Base-by-base conservation (phyloP, 2,329 filamentous ascomycete genomes). In the Colletotrichum endophyticum region DNA sequence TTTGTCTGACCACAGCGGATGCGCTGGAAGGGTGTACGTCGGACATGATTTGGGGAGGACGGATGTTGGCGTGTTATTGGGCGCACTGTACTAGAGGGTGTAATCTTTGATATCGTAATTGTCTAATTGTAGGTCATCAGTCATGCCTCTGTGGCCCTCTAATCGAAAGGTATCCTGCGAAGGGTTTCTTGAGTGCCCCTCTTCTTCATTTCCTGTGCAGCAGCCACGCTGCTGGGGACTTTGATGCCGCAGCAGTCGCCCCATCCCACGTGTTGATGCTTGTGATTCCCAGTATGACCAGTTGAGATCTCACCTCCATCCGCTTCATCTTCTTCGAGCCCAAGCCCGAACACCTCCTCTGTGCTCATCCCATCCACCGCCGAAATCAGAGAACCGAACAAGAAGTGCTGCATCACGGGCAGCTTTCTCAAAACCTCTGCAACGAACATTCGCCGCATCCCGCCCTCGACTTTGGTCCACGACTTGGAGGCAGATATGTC, bases 181-280 rank as follows among this genome's bases (percentile, higher is more conserved):
- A 98, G 83, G 19, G 88, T 86, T 76, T 92, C 88, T 8, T 85
- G 89, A 56, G 87, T 89, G 19, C 90, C 92, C 71, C 89, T 89
- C 88, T 98, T 99, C 88, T 91, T 94, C 90, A 94, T 94, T 86
- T 98, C 96, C 80, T 96, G 94, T 16, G 95, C 95, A 1, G 97
- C 98, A 32, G 96, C 98, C 73, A 99, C 91, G 70, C 95, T 96
- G 82, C 96, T 98, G 0, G 97, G 98, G 19, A 99, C 97, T 81
- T 98, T 96, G 85, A 99, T 99, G 30, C 97, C 97, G 83, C 97
- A 99, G 85, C 97, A 99, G 84, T 99, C 97, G 7, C 96, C 96
- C 95, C 97, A 99, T 27, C 92, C 92, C 72, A 89, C 92, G 64
- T 91, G 90, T 67, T 93, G 91, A 85, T 97, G 94, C 77, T 93